Evolutionary conservation across 768 basidiomycete species (phyloP).

Genomic region (Boletus rubropictus): DNA sequence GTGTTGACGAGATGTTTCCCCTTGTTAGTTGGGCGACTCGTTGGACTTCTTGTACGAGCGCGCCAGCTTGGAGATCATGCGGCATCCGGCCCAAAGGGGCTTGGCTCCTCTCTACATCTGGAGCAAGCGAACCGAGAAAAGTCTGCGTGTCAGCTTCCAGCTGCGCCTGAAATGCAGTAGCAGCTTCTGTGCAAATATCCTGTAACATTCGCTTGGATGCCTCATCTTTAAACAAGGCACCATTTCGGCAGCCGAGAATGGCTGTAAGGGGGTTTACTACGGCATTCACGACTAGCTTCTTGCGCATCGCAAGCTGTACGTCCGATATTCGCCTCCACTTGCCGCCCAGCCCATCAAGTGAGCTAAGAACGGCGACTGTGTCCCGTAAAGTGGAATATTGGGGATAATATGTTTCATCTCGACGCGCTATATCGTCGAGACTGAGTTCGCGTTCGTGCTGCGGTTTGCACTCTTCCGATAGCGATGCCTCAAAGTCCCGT

Average conservation of each 20-base stretch:
- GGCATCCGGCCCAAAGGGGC: constrained; percentile 40
- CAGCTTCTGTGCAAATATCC: constrained; percentile 68
- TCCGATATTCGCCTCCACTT: constrained; percentile 62
- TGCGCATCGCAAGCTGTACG: constrained; percentile 64
- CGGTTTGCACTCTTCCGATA: constrained; percentile 33
- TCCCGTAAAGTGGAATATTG: constrained; percentile 59
- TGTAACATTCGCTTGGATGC: constrained; percentile 42
- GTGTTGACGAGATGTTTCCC: constrained; percentile 76
- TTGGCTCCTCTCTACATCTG: constrained; percentile 20
- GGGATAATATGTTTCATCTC: constrained; percentile 30
- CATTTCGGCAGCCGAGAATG: constrained; percentile 74
- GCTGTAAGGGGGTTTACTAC: constrained; percentile 85
- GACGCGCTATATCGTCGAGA: constrained; percentile 48
- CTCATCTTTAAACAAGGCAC: constrained; percentile 51
- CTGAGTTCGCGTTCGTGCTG: constrained; percentile 37
- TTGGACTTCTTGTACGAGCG: constrained; percentile 52
- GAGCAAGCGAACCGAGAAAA: constrained; percentile 22
- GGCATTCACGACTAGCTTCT: constrained; percentile 77
- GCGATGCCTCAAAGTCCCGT: constrained; percentile 58
- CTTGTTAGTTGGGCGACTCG: constrained; percentile 54
- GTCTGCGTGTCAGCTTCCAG: constrained; percentile 35
- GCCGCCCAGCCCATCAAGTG: constrained; percentile 50
- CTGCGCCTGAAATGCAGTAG: constrained; percentile 51
- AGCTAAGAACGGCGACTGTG: constrained; percentile 60
- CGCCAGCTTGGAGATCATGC: constrained; percentile 36